Conservation (phyloP, 805 yeast species). For the Candida patagonica region DNA sequence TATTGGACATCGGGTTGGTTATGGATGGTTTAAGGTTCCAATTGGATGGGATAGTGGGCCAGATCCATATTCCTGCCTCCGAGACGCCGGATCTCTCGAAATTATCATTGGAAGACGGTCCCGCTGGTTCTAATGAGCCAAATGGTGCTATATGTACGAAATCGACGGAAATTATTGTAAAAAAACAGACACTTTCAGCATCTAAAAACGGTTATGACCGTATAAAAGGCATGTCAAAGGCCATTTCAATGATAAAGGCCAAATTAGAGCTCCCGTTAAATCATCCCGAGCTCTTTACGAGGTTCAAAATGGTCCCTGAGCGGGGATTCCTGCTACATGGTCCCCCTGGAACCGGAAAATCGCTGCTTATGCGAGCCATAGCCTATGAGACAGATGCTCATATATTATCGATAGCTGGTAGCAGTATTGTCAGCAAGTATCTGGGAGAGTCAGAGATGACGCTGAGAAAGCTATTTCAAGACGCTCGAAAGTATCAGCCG, state of each 20-base stretch:
- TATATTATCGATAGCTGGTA: slow-evolving; percentile 77
- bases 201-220: slow-evolving; percentile 33
- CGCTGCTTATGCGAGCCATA: slow-evolving; percentile 75
- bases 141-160: not conserved
- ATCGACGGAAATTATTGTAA: slow-evolving; percentile 5
- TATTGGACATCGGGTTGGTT: slow-evolving; percentile 13
- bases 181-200: slow-evolving; percentile 4
- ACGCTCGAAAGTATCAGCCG: slow-evolving; percentile 82
- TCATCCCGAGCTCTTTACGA: slow-evolving; percentile 68
- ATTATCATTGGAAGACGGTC: too few relatives aligned
- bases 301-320: slow-evolving; percentile 89
- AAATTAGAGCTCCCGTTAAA: slow-evolving; percentile 75
- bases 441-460: slow-evolving; percentile 90
- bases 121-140: too few relatives aligned
- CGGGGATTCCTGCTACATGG: slow-evolving; percentile 97
- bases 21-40: not conserved
- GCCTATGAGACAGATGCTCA: slow-evolving; percentile 75
- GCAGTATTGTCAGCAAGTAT: slow-evolving; percentile 85
- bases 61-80: too few relatives aligned
- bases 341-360: slow-evolving; percentile 99
- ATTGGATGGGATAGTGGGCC: not conserved
- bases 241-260: slow-evolving; percentile 50
- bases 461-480: slow-evolving; percentile 71
- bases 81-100: too few relatives aligned
- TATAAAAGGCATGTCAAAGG: slow-evolving; percentile 71